Evolutionary conservation across 1,139 yeast species (phyloP).

Genomic region (Hyphopichia fennica): DNA sequence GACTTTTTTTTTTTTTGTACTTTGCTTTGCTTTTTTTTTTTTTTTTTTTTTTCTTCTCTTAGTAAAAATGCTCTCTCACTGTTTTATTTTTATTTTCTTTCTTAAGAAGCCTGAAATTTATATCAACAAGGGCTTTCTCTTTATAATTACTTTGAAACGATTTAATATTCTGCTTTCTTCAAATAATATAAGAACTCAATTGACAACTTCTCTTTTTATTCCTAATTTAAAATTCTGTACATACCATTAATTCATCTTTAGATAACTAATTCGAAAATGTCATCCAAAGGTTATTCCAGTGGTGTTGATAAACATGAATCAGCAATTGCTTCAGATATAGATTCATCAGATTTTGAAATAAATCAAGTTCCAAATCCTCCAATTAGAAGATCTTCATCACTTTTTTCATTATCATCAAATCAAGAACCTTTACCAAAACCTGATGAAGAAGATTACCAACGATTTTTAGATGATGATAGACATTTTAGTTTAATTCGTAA

Average conservation of each 20-base stretch:
- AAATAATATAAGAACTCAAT: background rate
- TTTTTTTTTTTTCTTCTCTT: background rate
- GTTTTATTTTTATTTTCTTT: too few species aligned
- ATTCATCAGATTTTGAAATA: constrained; percentile 30
- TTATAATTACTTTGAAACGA: too few species aligned
- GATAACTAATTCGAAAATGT: too few species aligned
- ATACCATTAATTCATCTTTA: too few species aligned
- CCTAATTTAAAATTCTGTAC: background rate
- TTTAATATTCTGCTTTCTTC: too few species aligned
- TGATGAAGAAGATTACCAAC: constrained; percentile 72
- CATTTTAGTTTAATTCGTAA: constrained; percentile 77
- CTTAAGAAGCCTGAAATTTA: too few species aligned
- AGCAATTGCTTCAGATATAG: constrained; percentile 39
- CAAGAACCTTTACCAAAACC: constrained; percentile 53
- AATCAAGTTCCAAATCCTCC: constrained; percentile 22
- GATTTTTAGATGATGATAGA: constrained; percentile 75
- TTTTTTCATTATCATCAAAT: constrained; percentile 42
- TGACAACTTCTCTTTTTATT: background rate
- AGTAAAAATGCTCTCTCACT: too few species aligned
- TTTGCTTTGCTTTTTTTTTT: background rate
- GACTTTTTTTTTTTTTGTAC: background rate
- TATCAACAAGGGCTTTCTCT: too few species aligned
- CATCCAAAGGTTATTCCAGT: background rate
- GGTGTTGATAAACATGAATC: constrained; percentile 19
- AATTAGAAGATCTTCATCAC: constrained; percentile 45